Base-by-base conservation (phyloP, 176 grass and related monocot species). In the Hordeum marinum region DNA sequence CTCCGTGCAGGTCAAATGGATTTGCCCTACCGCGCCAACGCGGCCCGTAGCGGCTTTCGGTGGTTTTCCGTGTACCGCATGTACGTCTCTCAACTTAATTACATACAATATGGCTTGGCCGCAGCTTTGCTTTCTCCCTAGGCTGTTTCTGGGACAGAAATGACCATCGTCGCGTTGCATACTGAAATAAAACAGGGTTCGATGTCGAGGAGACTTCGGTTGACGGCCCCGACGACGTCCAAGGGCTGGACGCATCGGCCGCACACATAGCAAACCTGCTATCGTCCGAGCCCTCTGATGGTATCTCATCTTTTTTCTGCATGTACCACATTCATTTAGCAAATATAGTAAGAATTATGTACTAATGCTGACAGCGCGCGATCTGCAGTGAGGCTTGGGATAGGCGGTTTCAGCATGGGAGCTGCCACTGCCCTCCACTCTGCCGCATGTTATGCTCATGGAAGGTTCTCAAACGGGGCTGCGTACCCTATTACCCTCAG, bases 361-460 rank as follows among this genome's bases (percentile, higher is more conserved):
- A 64, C 55, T 76, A 65, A 79, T 50, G 11, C 29, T 63, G 23
- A 37, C 68, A 13, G 32, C 72, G 15, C 42, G 6, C 48, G 17
- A 79, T 86, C 13, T 85, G 1, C 91, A 95, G 93, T 95, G 63
- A 95, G 85, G 81, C 91, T 98, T 68, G 96, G 96, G n/a, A 98
- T 98, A 14, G 93, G 96, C 21, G 96, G 96, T 23, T 98, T 98
- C 73, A 98, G 93, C 88, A 92, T 98, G 93, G 96, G 96, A 9
- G 91, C 89, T 3, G 89, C 93, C 3, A 77, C 86, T 5, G 89
- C 89, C 17, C 86, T 98, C 45, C 91, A 98, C 89, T 93, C 96
- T 83, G 93, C 93, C 18, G 68, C 96, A 62, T 95, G 91, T 78
- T 98, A 90, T 60, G 46, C 93, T 31, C 86, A 94, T 66, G 96